These are phyloP conservation scores for Suhomyces canberraensis DNA, from an alignment of 805 yeast species.

Conservation along the genomic window DNA sequence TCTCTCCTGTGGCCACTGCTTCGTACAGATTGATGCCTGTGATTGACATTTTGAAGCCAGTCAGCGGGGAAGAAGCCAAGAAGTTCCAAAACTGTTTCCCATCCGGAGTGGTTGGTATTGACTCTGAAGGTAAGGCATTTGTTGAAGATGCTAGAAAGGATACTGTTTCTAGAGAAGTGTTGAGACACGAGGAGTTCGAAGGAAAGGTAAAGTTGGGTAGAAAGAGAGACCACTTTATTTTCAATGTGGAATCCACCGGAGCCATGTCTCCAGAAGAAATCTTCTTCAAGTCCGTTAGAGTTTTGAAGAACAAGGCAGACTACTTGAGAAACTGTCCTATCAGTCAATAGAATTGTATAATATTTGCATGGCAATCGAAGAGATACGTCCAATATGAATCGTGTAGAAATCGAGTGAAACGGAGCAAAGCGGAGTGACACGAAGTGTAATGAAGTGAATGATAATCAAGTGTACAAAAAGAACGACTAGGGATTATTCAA, in stretches of 20 bases:
- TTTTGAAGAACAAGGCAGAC: slow-evolving; percentile 80
- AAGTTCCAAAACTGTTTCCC: slow-evolving; percentile 90
- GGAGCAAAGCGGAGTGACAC: no score
- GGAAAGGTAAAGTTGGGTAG: slow-evolving; percentile 91
- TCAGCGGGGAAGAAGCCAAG: slow-evolving; percentile 70
- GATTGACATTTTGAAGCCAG: slow-evolving; percentile 71
- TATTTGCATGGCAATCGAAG: no score
- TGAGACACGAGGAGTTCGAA: slow-evolving; percentile 87
- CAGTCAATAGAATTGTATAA: slow-evolving; percentile 39
- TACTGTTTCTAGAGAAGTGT: slow-evolving; percentile 94
- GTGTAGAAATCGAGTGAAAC: no score
- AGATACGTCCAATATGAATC: no score
- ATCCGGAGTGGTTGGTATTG: slow-evolving; percentile 82
- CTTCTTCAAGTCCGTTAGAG: slow-evolving; percentile 83
- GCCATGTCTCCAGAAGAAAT: slow-evolving; percentile 97
- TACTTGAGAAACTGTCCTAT: slow-evolving; percentile 78
- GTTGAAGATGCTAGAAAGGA: slow-evolving; percentile 91
- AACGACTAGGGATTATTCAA: no score
- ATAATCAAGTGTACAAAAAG: no score
- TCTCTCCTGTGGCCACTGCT: slow-evolving; percentile 96
- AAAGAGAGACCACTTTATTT: slow-evolving; percentile 86
- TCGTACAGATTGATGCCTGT: slow-evolving; percentile 90
- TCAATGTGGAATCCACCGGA: slow-evolving; percentile 92
- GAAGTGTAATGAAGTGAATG: no score
- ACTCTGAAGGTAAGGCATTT: slow-evolving; percentile 63